Conservation (phyloP, 192 early-diverging fungal genomes). For the Helicostylum pulchrum region DNA sequence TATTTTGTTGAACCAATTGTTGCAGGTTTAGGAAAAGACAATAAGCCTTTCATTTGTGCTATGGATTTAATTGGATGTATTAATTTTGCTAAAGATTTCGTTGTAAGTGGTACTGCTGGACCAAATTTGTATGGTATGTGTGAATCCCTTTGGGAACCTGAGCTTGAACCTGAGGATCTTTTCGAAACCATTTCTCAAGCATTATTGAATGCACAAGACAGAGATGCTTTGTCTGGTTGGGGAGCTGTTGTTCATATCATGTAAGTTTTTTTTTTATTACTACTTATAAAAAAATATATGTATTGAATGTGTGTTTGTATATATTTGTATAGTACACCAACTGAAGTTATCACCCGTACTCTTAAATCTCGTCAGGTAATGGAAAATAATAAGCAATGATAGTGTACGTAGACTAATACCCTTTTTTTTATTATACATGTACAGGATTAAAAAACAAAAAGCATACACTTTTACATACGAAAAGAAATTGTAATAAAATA, state of each 20-base stretch:
- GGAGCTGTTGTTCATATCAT: constrained; percentile 94
- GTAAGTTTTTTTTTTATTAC: constrained; percentile 38
- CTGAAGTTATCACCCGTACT: constrained; percentile 81
- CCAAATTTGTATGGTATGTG: constrained; percentile 94
- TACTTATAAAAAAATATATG: background rate
- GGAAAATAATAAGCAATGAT: background rate
- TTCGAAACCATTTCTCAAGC: constrained; percentile 97
- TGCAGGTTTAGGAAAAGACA: constrained; percentile 90
- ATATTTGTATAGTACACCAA: constrained; percentile 56
- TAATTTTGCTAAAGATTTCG: constrained; percentile 91
- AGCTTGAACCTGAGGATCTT: constrained; percentile 94
- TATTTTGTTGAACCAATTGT: constrained; percentile 95
- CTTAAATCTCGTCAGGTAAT: constrained; percentile 68
- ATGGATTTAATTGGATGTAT: constrained; percentile 97
- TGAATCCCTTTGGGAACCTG: constrained; percentile 95
- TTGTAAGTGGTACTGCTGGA: constrained; percentile 85
- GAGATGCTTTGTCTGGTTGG: constrained; percentile 95
- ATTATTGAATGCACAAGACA: constrained; percentile 90
- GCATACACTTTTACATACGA: background rate
- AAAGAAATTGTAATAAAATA: background rate
- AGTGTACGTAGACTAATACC: background rate
- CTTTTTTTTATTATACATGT: background rate
- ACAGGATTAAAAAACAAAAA: constrained; percentile 3
- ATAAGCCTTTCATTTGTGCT: constrained; percentile 87
- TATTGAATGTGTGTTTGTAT: background rate